These are phyloP conservation scores for Orbilia brochopaga DNA, from an alignment of 2,329 filamentous ascomycete genomes.

Conservation along the genomic window DNA sequence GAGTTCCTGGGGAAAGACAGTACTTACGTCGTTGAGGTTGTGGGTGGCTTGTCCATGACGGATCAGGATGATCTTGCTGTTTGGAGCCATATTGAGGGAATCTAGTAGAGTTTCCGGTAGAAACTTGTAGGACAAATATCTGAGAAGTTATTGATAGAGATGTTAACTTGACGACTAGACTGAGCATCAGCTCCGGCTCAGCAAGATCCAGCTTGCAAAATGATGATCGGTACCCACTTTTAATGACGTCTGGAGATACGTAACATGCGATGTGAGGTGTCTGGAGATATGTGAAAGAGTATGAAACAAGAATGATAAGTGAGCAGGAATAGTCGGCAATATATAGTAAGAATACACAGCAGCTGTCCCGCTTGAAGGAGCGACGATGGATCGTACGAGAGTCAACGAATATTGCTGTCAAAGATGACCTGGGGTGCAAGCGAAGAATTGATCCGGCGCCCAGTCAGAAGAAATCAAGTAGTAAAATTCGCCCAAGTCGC, in stretches of 20 bases:
- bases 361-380: background rate
- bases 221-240: too few species aligned
- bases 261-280: too few species aligned
- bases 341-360: background rate
- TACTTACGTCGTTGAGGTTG: conserved; percentile 39
- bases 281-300: too few species aligned
- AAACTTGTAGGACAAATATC: background rate
- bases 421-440: background rate
- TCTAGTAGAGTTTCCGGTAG: background rate
- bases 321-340: background rate
- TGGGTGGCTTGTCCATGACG: conserved; percentile 46
- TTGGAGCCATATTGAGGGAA: conserved; percentile 28
- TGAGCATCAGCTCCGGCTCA: too few species aligned
- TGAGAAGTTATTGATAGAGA: background rate
- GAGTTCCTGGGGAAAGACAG: too few species aligned
- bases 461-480: conserved; percentile 2
- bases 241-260: too few species aligned
- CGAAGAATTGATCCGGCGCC: background rate
- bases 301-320: too few species aligned
- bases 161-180: too few species aligned
- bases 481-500: background rate
- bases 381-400: background rate
- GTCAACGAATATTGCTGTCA: background rate
- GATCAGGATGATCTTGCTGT: conserved; percentile 45
- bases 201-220: too few species aligned